phyloP scores from a whole-genome alignment of 1,284 basidiomycete genomes.

The Tilletia setariae region DNA sequence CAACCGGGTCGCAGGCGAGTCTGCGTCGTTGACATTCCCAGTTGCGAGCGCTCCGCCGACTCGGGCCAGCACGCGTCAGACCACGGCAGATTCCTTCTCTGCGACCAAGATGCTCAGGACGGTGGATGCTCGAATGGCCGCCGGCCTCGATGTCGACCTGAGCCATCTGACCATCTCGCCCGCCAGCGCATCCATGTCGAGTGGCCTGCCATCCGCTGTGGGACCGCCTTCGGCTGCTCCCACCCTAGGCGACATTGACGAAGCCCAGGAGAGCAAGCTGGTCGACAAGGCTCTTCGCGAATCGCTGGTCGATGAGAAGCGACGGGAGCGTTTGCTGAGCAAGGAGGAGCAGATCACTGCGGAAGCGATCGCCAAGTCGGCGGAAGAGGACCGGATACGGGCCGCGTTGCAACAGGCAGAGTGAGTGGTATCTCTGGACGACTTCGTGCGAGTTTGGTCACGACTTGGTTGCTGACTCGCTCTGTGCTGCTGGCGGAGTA shows the following conservation, averaged over 20 bases:
- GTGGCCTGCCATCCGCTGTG: background rate
- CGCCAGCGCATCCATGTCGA: too few species aligned
- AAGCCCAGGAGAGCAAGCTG: constrained; percentile 28
- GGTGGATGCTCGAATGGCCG: background rate
- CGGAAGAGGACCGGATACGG: background rate
- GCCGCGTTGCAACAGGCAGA: constrained; percentile 2
- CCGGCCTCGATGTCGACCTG: background rate
- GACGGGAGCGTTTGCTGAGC: constrained; percentile 12
- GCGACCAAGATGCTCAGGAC: background rate
- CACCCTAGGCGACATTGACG: constrained; percentile 19
- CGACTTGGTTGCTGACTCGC: too few species aligned
- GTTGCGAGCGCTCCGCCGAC: background rate
- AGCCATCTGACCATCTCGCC: too few species aligned
- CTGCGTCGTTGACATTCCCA: background rate
- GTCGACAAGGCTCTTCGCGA: constrained; percentile 35
- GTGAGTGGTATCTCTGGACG: constrained; percentile 5
- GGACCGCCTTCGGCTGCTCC: constrained; percentile 22
- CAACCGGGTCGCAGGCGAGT: background rate
- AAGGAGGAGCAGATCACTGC: constrained; percentile 3
- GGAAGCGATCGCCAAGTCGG: constrained; percentile 15
- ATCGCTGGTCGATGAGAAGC: constrained; percentile 32
- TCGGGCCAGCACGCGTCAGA: background rate
- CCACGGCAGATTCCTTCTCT: background rate
- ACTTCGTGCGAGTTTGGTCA: background rate
- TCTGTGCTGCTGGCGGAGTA: background rate